Evolutionary conservation across 2,329 filamentous ascomycete species (phyloP).

Genomic region (Cordyceps militaris): DNA sequence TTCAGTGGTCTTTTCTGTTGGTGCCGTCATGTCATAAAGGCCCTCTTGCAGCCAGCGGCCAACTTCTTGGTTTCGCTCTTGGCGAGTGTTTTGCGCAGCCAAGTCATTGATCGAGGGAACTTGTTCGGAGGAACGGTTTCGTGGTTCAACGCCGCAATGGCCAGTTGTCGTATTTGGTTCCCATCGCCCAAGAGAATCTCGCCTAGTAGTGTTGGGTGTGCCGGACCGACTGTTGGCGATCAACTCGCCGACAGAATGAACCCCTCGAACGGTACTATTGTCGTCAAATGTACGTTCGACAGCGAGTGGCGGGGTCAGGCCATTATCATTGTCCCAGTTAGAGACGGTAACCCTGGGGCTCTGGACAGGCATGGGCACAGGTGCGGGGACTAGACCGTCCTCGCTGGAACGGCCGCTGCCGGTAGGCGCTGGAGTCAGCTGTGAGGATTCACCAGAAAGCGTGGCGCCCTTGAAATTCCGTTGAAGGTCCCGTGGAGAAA

Average conservation of each 20-base stretch:
- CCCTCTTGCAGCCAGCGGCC: slow-evolving; percentile 40
- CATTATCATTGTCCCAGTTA: slow-evolving; percentile 42
- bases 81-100: slow-evolving; percentile 31
- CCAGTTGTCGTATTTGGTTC: slow-evolving; percentile 31
- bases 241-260: slow-evolving; percentile 34
- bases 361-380: slow-evolving; percentile 36
- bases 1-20: slow-evolving; percentile 21
- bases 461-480: slow-evolving; percentile 31
- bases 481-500: slow-evolving; percentile 37
- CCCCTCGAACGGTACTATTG: slow-evolving; percentile 28
- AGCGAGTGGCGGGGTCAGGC: slow-evolving; percentile 27
- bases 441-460: slow-evolving; percentile 23
- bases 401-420: slow-evolving; percentile 45
- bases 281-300: slow-evolving; percentile 35
- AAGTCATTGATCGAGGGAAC: slow-evolving; percentile 41
- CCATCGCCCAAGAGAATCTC: slow-evolving; percentile 38
- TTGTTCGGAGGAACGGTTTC: slow-evolving; percentile 36
- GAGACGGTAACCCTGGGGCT: slow-evolving; percentile 53
- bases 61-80: slow-evolving; percentile 44
- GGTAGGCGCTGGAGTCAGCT: slow-evolving; percentile 44
- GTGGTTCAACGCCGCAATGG: slow-evolving; percentile 41
- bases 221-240: slow-evolving; percentile 23
- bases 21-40: slow-evolving; percentile 22
- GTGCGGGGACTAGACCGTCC: slow-evolving; percentile 35
- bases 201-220: slow-evolving; percentile 20